These are phyloP conservation scores for Termitomyces sp. DNA, from an alignment of 768 basidiomycete genomes.

Conservation along the genomic window DNA sequence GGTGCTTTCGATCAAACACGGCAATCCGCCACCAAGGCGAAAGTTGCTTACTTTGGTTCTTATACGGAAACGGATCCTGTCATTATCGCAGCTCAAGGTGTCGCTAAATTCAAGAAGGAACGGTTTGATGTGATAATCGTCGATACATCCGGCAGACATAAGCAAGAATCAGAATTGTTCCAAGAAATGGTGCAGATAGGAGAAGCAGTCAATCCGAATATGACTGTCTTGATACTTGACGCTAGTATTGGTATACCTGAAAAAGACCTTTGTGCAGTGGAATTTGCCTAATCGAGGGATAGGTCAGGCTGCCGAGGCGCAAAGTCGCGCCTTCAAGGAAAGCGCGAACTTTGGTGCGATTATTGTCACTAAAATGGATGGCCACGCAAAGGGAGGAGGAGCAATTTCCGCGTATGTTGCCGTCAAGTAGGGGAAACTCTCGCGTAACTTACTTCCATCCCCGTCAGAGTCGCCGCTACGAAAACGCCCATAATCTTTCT, in stretches of 20 bases:
- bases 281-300: constrained; percentile 5
- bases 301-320: constrained; percentile 98
- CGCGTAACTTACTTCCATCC: not conserved
- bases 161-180: constrained; percentile 95
- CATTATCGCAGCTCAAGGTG: constrained; percentile 89
- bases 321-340: constrained; percentile 96
- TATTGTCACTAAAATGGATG: constrained; percentile 99
- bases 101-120: constrained; percentile 96
- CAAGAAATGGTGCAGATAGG: constrained; percentile 98
- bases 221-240: constrained; percentile 94
- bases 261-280: not conserved
- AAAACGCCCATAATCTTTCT: constrained; percentile 99
- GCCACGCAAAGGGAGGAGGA: constrained; percentile 98
- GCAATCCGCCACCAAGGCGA: constrained; percentile 97
- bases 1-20: constrained; percentile 99
- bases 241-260: constrained; percentile 81
- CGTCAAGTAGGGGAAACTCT: not conserved
- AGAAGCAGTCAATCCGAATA: constrained; percentile 88
- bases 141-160: constrained; percentile 95
- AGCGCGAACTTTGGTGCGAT: constrained; percentile 97
- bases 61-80: constrained; percentile 99
- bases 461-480: constrained; percentile 89
- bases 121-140: constrained; percentile 98
- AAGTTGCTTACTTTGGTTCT: constrained; percentile 97
- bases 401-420: constrained; percentile 94